Evolutionary conservation across 768 basidiomycete genomes (phyloP).

Genomic region (Boletus rubescentipes): DNA sequence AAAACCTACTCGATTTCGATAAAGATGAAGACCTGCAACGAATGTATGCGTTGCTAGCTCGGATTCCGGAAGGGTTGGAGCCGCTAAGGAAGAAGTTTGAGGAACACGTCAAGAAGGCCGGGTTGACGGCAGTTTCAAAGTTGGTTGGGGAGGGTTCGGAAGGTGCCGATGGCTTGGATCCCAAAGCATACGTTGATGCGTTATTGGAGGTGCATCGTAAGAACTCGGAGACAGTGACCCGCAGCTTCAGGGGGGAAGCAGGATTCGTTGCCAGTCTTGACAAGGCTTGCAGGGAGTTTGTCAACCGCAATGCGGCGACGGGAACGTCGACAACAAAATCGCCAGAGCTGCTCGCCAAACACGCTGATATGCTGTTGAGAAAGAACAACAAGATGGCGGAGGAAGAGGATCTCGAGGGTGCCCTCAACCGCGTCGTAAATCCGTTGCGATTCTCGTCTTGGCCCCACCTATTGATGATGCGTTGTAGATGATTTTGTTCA

Average conservation of each 20-base stretch:
- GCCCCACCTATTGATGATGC: slow-evolving; percentile 3
- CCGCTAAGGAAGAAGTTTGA: slow-evolving; percentile 91
- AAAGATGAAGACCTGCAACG: slow-evolving; percentile 93
- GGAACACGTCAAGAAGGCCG: slow-evolving; percentile 91
- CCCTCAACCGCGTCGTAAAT: slow-evolving; percentile 85
- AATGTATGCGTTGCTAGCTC: slow-evolving; percentile 91
- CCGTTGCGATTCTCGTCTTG: not conserved
- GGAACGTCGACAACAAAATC: slow-evolving; percentile 82
- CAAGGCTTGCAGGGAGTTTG: slow-evolving; percentile 93
- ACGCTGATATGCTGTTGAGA: slow-evolving; percentile 82
- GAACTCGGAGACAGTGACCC: slow-evolving; percentile 83
- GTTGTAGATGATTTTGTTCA: slow-evolving; percentile 91
- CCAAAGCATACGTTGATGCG: slow-evolving; percentile 93
- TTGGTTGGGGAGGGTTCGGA: slow-evolving; percentile 54
- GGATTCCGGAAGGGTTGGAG: slow-evolving; percentile 88
- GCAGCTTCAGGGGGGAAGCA: slow-evolving; percentile 89
- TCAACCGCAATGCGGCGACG: slow-evolving; percentile 90
- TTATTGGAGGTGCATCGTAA: slow-evolving; percentile 89
- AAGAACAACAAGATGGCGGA: slow-evolving; percentile 97
- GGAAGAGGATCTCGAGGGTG: slow-evolving; percentile 86
- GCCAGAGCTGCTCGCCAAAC: slow-evolving; percentile 89
- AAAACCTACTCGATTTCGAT: slow-evolving; percentile 84
- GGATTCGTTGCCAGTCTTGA: slow-evolving; percentile 94
- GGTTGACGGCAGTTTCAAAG: slow-evolving; percentile 77
- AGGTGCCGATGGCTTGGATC: slow-evolving; percentile 67